Base-by-base conservation (phyloP, 345 rosid genomes). In the Combretum micranthum region DNA sequence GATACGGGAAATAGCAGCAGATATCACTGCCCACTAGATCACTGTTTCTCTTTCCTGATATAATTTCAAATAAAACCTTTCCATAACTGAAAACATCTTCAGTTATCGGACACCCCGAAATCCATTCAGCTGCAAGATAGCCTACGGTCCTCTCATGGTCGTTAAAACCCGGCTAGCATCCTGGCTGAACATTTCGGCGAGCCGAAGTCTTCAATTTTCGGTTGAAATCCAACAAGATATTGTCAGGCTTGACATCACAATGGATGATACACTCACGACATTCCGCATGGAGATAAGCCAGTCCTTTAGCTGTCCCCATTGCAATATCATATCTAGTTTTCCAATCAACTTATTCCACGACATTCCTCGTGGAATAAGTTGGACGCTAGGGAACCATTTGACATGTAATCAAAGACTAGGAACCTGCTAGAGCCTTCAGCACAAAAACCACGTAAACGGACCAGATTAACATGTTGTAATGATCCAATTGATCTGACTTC, bases 11-110 rank as follows among this genome's bases (percentile, higher is more conserved):
- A 18, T 61, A 52, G 2, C 20, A 2, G 0, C 9, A 18, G 4
- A 21, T 43, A 0, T 39, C 49, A 51, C 44, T 32, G 3, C 44
- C 26, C 20, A 42, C 4, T 19, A 18, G 42, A 20, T 62, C 62
- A 0, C 58, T 42, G 42, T 62, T 71, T 54, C 60, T 15, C 57
- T 53, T n/a, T 13, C 71, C 64, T 3, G 57, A 62, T 13, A 62
- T 39, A 13, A 58, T 14, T 56, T 66, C 65, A 62, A 71, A 56
- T 0, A 71, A 45, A 19, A 71, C 57, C 43, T 47, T 58, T 4
- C 75, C 71, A 2, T 56, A 71, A 53, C 75, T 71, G 32, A 66
- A 45, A 13, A 71, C 68, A n/a, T 71, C 56, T 55, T 62, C 66
- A 0, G 71, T 66, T 48, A 66, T 46, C 5, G 60, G 53, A 22